Conservation (phyloP, 176 grass and related monocot species). For the Musa troglodytarum region DNA sequence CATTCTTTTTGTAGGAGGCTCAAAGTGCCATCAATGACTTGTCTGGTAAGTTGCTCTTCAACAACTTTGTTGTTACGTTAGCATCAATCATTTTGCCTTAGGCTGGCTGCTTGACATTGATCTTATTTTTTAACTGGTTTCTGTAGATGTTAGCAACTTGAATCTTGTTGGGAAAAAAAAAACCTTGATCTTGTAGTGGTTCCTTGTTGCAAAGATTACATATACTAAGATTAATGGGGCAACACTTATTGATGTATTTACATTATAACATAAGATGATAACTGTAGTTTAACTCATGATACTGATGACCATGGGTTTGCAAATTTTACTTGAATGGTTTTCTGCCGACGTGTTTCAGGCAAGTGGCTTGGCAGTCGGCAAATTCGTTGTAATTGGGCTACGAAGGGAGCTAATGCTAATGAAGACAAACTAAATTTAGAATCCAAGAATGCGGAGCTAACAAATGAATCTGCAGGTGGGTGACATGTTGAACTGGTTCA, state of each 20-base stretch:
- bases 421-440: slow-evolving; percentile 80
- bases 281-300: too few species aligned
- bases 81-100: background rate
- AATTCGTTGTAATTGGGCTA: slow-evolving; percentile 97
- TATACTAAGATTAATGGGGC: background rate
- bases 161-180: background rate
- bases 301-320: background rate
- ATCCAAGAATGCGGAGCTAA: slow-evolving; percentile 59
- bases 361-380: slow-evolving; percentile 84
- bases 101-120: background rate
- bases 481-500: slow-evolving; percentile 3
- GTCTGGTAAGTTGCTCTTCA: slow-evolving; percentile 33
- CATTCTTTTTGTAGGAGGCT: slow-evolving; percentile 57
- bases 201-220: background rate
- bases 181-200: background rate
- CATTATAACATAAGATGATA: too few species aligned
- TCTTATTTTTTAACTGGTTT: background rate
- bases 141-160: background rate
- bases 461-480: slow-evolving; percentile 56
- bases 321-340: background rate
- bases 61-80: background rate
- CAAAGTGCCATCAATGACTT: slow-evolving; percentile 93
- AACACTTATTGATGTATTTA: too few species aligned
- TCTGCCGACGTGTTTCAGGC: slow-evolving; percentile 26
- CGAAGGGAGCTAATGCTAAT: slow-evolving; percentile 69